A percentile compares a stretch with the other conserved stretches of the same genome.
These are phyloP conservation scores for Pseudocercospora fijiensis DNA, from an alignment of 2,329 filamentous ascomycete species.

Conservation along the genomic window DNA sequence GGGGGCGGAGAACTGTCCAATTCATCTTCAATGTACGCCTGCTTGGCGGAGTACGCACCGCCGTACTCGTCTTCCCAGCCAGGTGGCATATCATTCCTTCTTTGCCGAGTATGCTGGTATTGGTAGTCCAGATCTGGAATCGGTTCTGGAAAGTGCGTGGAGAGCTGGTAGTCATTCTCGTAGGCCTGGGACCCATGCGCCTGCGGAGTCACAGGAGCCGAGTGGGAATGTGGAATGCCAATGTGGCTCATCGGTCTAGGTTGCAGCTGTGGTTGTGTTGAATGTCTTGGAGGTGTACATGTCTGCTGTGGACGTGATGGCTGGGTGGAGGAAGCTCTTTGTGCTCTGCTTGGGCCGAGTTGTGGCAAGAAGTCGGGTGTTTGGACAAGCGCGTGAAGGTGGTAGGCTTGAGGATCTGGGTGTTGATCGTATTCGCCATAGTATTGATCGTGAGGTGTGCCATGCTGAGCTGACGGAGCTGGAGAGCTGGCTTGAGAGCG, in stretches of 20 bases:
- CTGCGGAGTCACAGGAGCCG: slow-evolving; percentile 54
- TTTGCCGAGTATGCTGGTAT: slow-evolving; percentile 32
- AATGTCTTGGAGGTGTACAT: slow-evolving; percentile 11
- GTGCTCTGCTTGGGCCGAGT: slow-evolving; percentile 36
- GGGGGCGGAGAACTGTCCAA: slow-evolving; percentile 32
- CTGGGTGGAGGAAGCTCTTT: slow-evolving; percentile 34
- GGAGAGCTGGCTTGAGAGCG: slow-evolving; percentile 6
- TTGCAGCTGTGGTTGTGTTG: slow-evolving; percentile 29
- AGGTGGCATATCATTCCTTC: slow-evolving; percentile 31
- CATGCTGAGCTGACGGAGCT: slow-evolving; percentile 10
- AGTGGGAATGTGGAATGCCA: slow-evolving; percentile 45
- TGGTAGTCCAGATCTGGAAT: slow-evolving; percentile 39
- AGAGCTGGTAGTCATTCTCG: slow-evolving; percentile 33
- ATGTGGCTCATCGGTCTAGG: slow-evolving; percentile 28
- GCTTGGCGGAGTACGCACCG: slow-evolving; percentile 25
- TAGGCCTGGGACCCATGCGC: slow-evolving; percentile 46
- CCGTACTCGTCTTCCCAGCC: slow-evolving; percentile 34
- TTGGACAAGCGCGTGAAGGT: slow-evolving; percentile 40
- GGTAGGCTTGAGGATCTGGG: slow-evolving; percentile 33
- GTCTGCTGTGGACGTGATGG: slow-evolving; percentile 17
- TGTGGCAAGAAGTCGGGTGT: slow-evolving; percentile 40
- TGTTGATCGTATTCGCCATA: slow-evolving; percentile 25
- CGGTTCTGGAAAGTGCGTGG: slow-evolving; percentile 36
- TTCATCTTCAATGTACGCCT: slow-evolving; percentile 29
- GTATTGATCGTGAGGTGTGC: slow-evolving; percentile 11